phyloP scores from a whole-genome alignment of 768 basidiomycete genomes.

The Mycena alexandri region DNA sequence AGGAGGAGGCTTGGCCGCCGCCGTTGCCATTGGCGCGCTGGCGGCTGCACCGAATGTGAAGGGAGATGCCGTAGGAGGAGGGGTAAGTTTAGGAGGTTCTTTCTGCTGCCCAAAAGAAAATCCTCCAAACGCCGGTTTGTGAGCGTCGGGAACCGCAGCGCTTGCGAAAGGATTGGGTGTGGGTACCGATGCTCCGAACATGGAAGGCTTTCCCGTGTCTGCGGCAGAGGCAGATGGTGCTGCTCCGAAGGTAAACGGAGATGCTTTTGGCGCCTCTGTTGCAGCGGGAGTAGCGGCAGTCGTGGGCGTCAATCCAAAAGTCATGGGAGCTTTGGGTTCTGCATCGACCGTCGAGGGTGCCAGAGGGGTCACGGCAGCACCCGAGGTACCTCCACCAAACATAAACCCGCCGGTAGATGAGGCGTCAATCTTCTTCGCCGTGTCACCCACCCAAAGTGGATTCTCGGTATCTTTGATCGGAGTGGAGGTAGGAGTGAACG shows the following conservation, averaged over 20 bases:
- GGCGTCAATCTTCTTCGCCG: constrained; percentile 36
- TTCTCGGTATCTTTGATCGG: constrained; percentile 58
- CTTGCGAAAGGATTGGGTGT: constrained; percentile 32
- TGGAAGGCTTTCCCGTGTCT: constrained; percentile 36
- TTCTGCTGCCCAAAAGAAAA: constrained; percentile 33
- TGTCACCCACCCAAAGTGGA: constrained; percentile 58
- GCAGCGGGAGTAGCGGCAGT: constrained; percentile 39
- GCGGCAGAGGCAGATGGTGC: constrained; percentile 29
- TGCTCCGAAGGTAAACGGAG: constrained; percentile 53
- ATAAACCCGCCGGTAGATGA: constrained; percentile 29
- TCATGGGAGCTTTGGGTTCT: constrained; percentile 18
- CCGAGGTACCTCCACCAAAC: constrained; percentile 24
- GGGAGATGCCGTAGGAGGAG: constrained; percentile 39
- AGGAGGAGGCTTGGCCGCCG: constrained; percentile 51
- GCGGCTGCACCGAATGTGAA: constrained; percentile 63
- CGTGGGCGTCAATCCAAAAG: constrained; percentile 20
- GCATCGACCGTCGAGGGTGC: constrained; percentile 17
- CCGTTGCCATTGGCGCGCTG: constrained; percentile 48
- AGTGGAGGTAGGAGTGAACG: constrained; percentile 32
- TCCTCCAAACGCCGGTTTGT: constrained; percentile 57
- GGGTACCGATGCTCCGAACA: constrained; percentile 37
- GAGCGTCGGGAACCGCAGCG: constrained; percentile 45
- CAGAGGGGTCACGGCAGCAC: background rate
- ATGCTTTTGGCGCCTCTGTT: constrained; percentile 41
- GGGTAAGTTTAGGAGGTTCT: constrained; percentile 33